Percentiles rank a stretch among this genome's conserved stretches.
Conservation (phyloP, 2,329 filamentous ascomycete genomes). For the Arthroderma uncinatum region DNA sequence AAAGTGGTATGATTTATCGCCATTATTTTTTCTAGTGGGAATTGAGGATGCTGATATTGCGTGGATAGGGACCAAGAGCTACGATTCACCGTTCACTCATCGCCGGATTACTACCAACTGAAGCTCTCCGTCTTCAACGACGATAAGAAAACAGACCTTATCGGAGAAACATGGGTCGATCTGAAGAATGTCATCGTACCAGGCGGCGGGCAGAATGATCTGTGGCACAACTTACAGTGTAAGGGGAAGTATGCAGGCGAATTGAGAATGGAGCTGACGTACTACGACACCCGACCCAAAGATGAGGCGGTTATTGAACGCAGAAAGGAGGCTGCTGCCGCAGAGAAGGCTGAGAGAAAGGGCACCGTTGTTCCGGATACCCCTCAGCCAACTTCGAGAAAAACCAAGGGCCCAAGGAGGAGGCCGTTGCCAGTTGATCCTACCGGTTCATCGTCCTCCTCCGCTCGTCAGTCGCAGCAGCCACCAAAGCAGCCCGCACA, state of each 20-base stretch:
- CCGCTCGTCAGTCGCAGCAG: conserved; percentile 18
- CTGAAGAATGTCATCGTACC: conserved; percentile 67
- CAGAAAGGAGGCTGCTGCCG: conserved; percentile 35
- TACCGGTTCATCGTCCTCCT: conserved; percentile 39
- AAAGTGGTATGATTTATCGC: conserved; percentile 58
- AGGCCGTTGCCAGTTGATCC: conserved; percentile 75
- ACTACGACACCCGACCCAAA: conserved; percentile 81
- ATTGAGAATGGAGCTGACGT: conserved; percentile 88
- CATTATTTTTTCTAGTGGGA: no score
- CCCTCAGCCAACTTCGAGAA: conserved; percentile 36
- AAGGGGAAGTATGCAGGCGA: conserved; percentile 94
- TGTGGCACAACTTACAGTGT: conserved; percentile 80
- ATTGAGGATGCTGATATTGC: not conserved
- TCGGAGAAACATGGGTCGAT: conserved; percentile 86
- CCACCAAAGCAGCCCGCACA: not conserved
- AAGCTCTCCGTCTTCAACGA: conserved; percentile 97
- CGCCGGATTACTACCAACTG: conserved; percentile 86
- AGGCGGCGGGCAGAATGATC: conserved; percentile 85
- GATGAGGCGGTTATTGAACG: conserved; percentile 55
- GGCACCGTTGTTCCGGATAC: not conserved
- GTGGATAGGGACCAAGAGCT: conserved; percentile 82
- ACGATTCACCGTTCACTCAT: conserved; percentile 91
- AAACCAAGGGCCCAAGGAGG: conserved; percentile 60
- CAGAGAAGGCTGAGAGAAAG: conserved; percentile 23
- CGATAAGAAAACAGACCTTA: conserved; percentile 93